Base-by-base conservation (phyloP, 352 stramenopile species). In the Pythium monospermum region DNA sequence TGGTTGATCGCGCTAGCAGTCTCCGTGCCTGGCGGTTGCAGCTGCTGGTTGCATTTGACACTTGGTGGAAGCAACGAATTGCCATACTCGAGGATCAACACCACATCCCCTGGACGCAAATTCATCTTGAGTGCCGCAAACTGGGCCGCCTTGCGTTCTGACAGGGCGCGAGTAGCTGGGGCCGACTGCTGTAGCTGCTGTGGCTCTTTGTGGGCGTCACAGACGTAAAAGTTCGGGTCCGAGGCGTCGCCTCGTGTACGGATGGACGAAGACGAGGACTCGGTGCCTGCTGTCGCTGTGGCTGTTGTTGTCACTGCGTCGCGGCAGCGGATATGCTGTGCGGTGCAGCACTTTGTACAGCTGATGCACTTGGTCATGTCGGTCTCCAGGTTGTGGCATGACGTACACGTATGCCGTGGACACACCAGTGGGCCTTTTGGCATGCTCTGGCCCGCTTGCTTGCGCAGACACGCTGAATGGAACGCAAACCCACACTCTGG, bases 71-170 rank as follows among this genome's bases (percentile, higher is more conserved):
- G 45, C 19, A 88, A 28, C 16, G 68, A 56, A 53, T 88, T 91
- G 35, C 54, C 66, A 42, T 84, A 84, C 43, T 91, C 76, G 2
- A 91, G 62, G 7, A 88, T 61, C 16, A 91, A 58, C 43, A 88
- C 80, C 11, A 88, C 42, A 51, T 91, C 77, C 6, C 75, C 76
- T 12, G 67, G 43, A 10, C 69, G 56, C 6, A 79, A 18, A 12
- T 64, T 54, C 56, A 61, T 59, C 53, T 67, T 68, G 38, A 78
- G 52, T 6, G 50, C 56, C 11, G 50, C 39, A 45, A 38, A 58
- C 35, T 57, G 57, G 2, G 47, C 55, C 16, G 10, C 18, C 35
- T 56, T 43, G 6, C 28, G 45, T 25, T 66, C 12, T 23, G n/a
- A n/a, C n/a, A n/a, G n/a, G n/a, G n/a, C n/a, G n/a, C n/a, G n/a